A percentile compares a stretch with the other conserved stretches of the same genome.
These are phyloP conservation scores for Nothophytophthora sp. DNA, from an alignment of 352 stramenopile species.

Conservation along the genomic window DNA sequence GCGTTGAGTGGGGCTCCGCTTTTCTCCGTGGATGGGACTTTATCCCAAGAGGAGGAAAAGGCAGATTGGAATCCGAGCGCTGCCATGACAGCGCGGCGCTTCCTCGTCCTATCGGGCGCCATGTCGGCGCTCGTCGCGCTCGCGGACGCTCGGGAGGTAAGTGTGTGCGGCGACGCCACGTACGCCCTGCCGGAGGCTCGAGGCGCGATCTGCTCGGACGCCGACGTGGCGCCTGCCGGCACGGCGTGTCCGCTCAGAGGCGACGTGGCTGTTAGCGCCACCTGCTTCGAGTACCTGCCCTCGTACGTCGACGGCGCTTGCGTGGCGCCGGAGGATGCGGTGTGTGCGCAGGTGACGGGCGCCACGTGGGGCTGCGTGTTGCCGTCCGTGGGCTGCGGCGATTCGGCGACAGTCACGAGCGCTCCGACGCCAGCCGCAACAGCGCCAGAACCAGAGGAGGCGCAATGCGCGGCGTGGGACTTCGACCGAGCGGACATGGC, in stretches of 20 bases:
- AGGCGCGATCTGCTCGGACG: conserved; percentile 49
- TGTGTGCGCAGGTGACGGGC: conserved; percentile 42
- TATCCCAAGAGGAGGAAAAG: too few relatives aligned
- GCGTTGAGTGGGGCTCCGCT: too few relatives aligned
- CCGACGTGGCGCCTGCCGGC: conserved; percentile 18
- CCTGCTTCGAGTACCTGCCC: conserved; percentile 48
- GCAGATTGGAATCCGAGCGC: too few relatives aligned
- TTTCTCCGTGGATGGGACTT: too few relatives aligned
- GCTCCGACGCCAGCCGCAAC: conserved; percentile 6
- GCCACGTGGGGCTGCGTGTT: conserved; percentile 42
- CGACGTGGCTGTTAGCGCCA: conserved; percentile 30
- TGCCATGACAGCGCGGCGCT: conserved; percentile 18
- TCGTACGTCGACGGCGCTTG: conserved; percentile 35
- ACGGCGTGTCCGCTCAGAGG: conserved; percentile 40
- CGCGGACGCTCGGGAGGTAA: conserved; percentile 17
- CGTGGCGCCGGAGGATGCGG: conserved; percentile 38
- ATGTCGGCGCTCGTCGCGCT: conserved; percentile 5
- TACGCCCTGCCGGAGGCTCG: conserved; percentile 30
- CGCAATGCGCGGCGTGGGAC: conserved; percentile 32
- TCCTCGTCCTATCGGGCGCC: not conserved
- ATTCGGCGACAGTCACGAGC: too few relatives aligned
- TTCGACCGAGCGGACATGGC: conserved; percentile 13
- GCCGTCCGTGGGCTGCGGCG: conserved; percentile 22
- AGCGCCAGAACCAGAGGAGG: conserved; percentile 1
- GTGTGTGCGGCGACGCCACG: conserved; percentile 25